phyloP scores from a whole-genome alignment of 345 rosid species.

The Populus tremula region DNA sequence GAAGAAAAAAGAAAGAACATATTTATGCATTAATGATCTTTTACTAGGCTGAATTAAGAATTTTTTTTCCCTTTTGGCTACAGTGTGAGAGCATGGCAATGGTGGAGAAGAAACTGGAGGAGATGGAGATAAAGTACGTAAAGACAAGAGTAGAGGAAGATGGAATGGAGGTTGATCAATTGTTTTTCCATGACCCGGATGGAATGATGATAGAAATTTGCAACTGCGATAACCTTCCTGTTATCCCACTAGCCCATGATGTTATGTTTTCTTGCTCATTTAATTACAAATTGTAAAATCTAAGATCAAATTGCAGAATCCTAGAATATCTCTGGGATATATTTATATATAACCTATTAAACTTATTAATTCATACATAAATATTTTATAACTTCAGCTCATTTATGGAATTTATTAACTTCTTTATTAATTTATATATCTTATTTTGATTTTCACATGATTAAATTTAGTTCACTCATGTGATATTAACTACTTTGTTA shows the following conservation, averaged over 20 bases:
- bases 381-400: background rate
- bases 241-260: slow-evolving; percentile 60
- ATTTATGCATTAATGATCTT: too few species aligned
- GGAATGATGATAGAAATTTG: slow-evolving; percentile 94
- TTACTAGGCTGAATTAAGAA: too few species aligned
- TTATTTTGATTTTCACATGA: too few species aligned
- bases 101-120: slow-evolving; percentile 72
- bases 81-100: slow-evolving; percentile 82
- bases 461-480: too few species aligned
- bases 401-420: background rate
- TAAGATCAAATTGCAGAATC: too few species aligned
- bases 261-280: slow-evolving; percentile 54
- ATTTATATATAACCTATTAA: too few species aligned
- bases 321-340: too few species aligned
- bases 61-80: too few species aligned
- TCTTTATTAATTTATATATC: background rate
- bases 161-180: slow-evolving; percentile 71
- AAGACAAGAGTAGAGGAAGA: slow-evolving; percentile 75
- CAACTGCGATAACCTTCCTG: slow-evolving; percentile 78
- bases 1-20: too few species aligned
- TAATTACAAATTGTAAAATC: background rate
- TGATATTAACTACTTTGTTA: too few species aligned
- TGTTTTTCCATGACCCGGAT: slow-evolving; percentile 94
- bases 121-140: slow-evolving; percentile 55
- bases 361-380: too few species aligned